A percentile compares a stretch with the other conserved stretches of the same genome.
Evolutionary conservation across 2,329 filamentous ascomycete species (phyloP).

Genomic region (Fusarium stilboides): DNA sequence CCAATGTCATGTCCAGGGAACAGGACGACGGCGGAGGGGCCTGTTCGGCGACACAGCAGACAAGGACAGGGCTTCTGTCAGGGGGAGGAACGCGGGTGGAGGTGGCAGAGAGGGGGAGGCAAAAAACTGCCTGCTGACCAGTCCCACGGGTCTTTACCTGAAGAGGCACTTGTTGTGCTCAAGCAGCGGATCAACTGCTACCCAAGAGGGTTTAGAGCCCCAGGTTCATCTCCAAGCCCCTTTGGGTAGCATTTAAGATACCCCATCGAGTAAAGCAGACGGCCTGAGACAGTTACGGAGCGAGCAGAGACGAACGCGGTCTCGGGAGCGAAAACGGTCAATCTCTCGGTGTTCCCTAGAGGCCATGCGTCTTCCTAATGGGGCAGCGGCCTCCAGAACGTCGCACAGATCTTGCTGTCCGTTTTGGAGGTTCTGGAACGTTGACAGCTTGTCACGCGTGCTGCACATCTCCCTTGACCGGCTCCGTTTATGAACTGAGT

Average conservation of each 20-base stretch:
- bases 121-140: conserved; percentile 51
- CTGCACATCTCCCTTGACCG: conserved; percentile 29
- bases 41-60: conserved; percentile 45
- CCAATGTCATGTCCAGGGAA: conserved; percentile 32
- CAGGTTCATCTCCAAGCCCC: background rate
- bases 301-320: conserved; percentile 31
- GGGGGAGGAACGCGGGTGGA: conserved; percentile 49
- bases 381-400: conserved; percentile 19
- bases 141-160: conserved; percentile 43
- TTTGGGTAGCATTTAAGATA: conserved; percentile 27
- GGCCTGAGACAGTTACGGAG: conserved; percentile 28
- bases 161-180: conserved; percentile 48
- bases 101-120: conserved; percentile 50
- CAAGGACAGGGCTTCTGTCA: conserved; percentile 48
- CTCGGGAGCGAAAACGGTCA: conserved; percentile 40
- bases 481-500: conserved; percentile 40
- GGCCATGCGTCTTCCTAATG: conserved; percentile 22
- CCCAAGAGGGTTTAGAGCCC: conserved; percentile 25
- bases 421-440: conserved; percentile 47
- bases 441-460: conserved; percentile 41
- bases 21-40: conserved; percentile 25
- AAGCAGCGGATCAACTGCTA: conserved; percentile 25
- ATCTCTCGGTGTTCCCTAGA: conserved; percentile 33
- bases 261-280: conserved; percentile 21
- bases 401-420: conserved; percentile 25